Percentiles rank a stretch among this genome's conserved stretches.
These are phyloP conservation scores for Cladophialophora immunda DNA, from an alignment of 2,329 filamentous ascomycete genomes.

Conservation along the genomic window DNA sequence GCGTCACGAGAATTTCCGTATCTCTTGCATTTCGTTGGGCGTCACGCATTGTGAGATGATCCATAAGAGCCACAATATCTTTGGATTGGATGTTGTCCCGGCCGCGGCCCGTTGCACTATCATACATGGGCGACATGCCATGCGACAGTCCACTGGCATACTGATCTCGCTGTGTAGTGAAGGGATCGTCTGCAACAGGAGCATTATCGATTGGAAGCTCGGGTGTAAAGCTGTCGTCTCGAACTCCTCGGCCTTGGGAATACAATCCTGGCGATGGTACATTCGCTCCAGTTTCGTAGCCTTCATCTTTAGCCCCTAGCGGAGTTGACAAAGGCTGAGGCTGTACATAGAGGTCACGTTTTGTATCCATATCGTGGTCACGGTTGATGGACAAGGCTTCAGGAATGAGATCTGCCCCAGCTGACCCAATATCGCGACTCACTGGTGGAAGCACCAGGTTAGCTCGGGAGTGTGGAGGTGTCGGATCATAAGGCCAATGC, in stretches of 20 bases:
- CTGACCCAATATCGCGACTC: slow-evolving; percentile 54
- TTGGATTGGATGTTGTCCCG: slow-evolving; percentile 94
- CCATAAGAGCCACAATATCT: slow-evolving; percentile 97
- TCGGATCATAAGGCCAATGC: slow-evolving; percentile 65
- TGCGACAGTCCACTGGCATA: slow-evolving; percentile 85
- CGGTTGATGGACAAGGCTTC: slow-evolving; percentile 44
- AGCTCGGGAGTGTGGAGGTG: slow-evolving; percentile 55
- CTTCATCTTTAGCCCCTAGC: slow-evolving; percentile 79
- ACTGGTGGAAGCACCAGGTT: slow-evolving; percentile 46
- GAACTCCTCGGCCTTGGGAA: slow-evolving; percentile 23
- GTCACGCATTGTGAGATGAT: slow-evolving; percentile 96
- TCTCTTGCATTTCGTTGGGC: slow-evolving; percentile 95
- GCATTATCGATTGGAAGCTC: slow-evolving; percentile 19
- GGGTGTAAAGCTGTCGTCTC: slow-evolving; percentile 32
- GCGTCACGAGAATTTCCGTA: slow-evolving; percentile 92
- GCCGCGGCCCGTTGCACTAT: slow-evolving; percentile 84
- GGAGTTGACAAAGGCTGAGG: slow-evolving; percentile 57
- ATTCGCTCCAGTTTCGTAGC: slow-evolving; percentile 80
- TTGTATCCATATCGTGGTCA: slow-evolving; percentile 49
- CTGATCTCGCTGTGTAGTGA: slow-evolving; percentile 70
- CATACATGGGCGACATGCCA: slow-evolving; percentile 92
- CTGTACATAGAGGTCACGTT: slow-evolving; percentile 47
- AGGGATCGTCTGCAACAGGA: slow-evolving; percentile 66
- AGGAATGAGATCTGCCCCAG: slow-evolving; percentile 49
- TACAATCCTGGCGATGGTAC: slow-evolving; percentile 38